These are phyloP conservation scores for Fusarium clavum DNA, from an alignment of 2,329 filamentous ascomycete species.

Conservation along the genomic window DNA sequence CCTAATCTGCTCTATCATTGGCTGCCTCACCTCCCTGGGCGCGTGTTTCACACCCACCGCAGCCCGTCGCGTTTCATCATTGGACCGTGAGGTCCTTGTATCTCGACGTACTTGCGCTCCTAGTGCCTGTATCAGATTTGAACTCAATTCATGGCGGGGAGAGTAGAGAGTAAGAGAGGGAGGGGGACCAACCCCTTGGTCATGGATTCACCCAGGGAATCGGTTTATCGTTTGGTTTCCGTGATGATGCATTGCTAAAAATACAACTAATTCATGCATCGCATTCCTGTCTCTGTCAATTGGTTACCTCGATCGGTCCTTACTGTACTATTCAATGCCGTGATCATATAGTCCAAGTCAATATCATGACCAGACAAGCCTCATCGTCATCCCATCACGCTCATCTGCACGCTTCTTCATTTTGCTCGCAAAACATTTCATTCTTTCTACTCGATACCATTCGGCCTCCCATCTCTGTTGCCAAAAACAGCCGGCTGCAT, in stretches of 20 bases:
- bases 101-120: slow-evolving; percentile 18
- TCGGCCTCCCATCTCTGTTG: slow-evolving; percentile 34
- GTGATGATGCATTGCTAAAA: slow-evolving; percentile 31
- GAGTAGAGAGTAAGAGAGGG: neutral
- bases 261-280: slow-evolving; percentile 21
- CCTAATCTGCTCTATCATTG: slow-evolving; percentile 48
- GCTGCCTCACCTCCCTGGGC: slow-evolving; percentile 31
- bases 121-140: slow-evolving; percentile 45
- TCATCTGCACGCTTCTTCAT: neutral
- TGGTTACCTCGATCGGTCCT: neutral
- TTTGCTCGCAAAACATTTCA: slow-evolving; percentile 35
- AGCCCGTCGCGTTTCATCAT: slow-evolving; percentile 43
- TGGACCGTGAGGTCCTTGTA: slow-evolving; percentile 37
- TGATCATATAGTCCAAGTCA: neutral
- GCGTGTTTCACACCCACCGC: slow-evolving; percentile 47
- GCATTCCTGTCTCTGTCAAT: slow-evolving; percentile 6
- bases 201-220: slow-evolving; percentile 14
- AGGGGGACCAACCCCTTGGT: slow-evolving; percentile 20
- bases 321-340: slow-evolving; percentile 7
- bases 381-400: slow-evolving; percentile 10
- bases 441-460: slow-evolving; percentile 46
- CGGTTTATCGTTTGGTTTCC: slow-evolving; percentile 15
- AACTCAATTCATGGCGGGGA: slow-evolving; percentile 8
- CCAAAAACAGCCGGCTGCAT: slow-evolving; percentile 33
- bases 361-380: neutral